Evolutionary conservation across 1,139 yeast genomes (phyloP).

Genomic region (Debaryomyces robertsiae): DNA sequence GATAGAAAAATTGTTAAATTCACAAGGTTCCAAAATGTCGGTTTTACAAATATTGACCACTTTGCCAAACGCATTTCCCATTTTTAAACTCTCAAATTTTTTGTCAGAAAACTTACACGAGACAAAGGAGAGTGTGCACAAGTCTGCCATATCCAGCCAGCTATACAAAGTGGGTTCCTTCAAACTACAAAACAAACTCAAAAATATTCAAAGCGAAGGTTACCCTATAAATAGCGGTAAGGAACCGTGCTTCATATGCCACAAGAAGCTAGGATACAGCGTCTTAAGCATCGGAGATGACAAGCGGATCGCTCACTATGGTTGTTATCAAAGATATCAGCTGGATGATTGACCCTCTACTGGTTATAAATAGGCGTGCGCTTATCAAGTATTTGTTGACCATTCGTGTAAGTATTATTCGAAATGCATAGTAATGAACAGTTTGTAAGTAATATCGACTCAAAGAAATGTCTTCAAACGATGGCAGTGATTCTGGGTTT

Average conservation of each 20-base stretch:
- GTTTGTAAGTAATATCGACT: too few relatives aligned
- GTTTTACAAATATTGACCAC: constrained; percentile 49
- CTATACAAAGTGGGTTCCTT: constrained; percentile 41
- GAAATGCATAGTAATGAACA: neutral
- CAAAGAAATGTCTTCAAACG: constrained; percentile 10
- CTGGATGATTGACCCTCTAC: neutral
- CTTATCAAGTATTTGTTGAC: too few relatives aligned
- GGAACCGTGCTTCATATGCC: constrained; percentile 60
- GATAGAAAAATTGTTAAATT: constrained; percentile 46
- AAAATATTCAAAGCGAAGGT: constrained; percentile 40
- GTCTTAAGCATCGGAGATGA: constrained; percentile 57
- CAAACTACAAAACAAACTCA: constrained; percentile 38
- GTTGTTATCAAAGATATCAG: constrained; percentile 40
- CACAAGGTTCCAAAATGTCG: constrained; percentile 59
- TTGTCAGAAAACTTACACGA: constrained; percentile 50
- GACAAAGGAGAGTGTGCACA: constrained; percentile 27
- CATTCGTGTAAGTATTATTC: neutral
- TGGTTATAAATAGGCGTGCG: too few relatives aligned
- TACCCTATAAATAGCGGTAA: constrained; percentile 39
- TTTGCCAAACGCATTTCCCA: constrained; percentile 53
- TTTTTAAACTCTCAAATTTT: constrained; percentile 46
- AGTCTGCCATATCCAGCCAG: constrained; percentile 33
- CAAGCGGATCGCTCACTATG: constrained; percentile 68
- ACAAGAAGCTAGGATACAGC: constrained; percentile 61
- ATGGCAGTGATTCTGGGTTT: constrained; percentile 2